Evolutionary conservation across 345 rosid genomes (phyloP), one percentile per base, ranked within the genome.

Genomic region (Cardamine occulta): DNA sequence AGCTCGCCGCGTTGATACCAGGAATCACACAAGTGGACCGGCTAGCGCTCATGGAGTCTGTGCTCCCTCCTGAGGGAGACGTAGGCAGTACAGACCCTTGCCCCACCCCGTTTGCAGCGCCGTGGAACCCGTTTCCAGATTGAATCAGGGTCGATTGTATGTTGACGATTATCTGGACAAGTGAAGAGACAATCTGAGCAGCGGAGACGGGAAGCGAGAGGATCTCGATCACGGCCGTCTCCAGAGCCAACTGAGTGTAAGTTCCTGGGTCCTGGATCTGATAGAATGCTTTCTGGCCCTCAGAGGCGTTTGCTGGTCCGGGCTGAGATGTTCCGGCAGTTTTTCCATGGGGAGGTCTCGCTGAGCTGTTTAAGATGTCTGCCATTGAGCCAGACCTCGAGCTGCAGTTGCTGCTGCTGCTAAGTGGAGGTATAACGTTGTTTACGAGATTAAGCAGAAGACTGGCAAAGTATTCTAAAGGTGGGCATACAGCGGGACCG

Each of bases 231-330:
- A 95, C 97, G 12, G 97, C 90, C 7, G 98, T 92, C 82, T 95
- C 99, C 35, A 95, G 94, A 83, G 92, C 91, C 73, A 95, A 85
- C 72, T 95, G 99, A 24, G 97, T 85, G 77, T 92, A 85, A 8
- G 99, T 95, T 77, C 99, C 97, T 12, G 99, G 97, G 82, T 95
- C 99, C 78, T 95, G 99, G 85, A 89, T 86, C 85, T 90, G 99
- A 81, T 95, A 95, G 80, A 95, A 95, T 52, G 96, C 91, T 76
- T 85, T 89, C 73, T 86, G 98, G 56, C 89, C 86, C 66, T 95
- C 99, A 28, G 89, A 83, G 78, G 86, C 77, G 75, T 81, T 89
- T 47, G 90, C 66, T 53, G 89, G 86, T 52, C 96, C 92, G 42
- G 96, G 74, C 69, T 91, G 97, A 75, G 92, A 84, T 63, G 91